These are phyloP conservation scores for Mariannaea sp. DNA, from an alignment of 2,329 filamentous ascomycete genomes.

Conservation along the genomic window DNA sequence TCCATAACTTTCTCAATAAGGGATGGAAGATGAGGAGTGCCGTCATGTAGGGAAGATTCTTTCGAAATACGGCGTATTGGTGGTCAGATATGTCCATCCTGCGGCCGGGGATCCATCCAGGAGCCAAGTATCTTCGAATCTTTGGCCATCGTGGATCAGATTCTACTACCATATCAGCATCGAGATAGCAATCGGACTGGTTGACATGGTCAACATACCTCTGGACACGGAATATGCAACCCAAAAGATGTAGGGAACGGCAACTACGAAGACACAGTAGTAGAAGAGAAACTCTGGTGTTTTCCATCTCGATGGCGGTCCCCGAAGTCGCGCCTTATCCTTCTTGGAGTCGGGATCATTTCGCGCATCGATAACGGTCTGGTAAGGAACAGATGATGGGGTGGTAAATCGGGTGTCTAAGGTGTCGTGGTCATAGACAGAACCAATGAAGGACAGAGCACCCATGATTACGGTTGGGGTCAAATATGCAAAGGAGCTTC, in stretches of 20 bases:
- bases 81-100: conserved; percentile 90
- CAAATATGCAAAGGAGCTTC: conserved; percentile 17
- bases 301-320: conserved; percentile 75
- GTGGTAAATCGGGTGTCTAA: conserved; percentile 69
- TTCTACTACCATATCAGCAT: conserved; percentile 54
- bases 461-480: conserved; percentile 45
- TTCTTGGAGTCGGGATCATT: conserved; percentile 46
- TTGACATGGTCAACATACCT: conserved; percentile 55
- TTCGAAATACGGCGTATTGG: conserved; percentile 85
- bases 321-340: conserved; percentile 49
- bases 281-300: conserved; percentile 88
- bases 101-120: conserved; percentile 90
- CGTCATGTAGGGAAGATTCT: conserved; percentile 82
- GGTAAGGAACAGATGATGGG: conserved; percentile 70
- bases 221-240: conserved; percentile 84
- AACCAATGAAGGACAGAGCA: conserved; percentile 49
- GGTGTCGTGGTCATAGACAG: conserved; percentile 68
- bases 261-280: conserved; percentile 66
- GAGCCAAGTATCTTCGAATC: conserved; percentile 71
- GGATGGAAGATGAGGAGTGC: conserved; percentile 79
- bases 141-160: conserved; percentile 80
- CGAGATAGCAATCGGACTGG: no score
- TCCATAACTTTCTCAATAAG: conserved; percentile 73
- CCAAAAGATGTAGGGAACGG: conserved; percentile 88
- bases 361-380: conserved; percentile 58